Conservation (phyloP, 768 basidiomycete genomes). For the Lentinula guzmanii region DNA sequence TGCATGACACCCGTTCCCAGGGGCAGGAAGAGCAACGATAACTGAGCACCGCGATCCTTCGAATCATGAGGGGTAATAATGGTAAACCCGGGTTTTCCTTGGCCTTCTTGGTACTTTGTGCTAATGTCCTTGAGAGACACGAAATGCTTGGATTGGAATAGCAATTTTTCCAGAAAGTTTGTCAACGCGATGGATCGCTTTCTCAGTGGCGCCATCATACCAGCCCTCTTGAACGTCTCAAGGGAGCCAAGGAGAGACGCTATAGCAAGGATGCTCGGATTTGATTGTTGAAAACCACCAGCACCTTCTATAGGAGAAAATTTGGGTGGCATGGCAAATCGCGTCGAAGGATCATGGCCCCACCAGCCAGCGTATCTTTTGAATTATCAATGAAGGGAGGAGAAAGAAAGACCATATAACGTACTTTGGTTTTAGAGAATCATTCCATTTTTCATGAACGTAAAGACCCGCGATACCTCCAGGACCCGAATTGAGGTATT, state of each 20-base stretch:
- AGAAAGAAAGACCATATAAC: slow-evolving; percentile 15
- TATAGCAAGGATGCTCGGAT: slow-evolving; percentile 77
- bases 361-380: slow-evolving; percentile 92
- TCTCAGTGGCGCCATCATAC: slow-evolving; percentile 66
- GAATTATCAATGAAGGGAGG: slow-evolving; percentile 10
- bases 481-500: slow-evolving; percentile 94
- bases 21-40: slow-evolving; percentile 80
- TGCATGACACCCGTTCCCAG: slow-evolving; percentile 61
- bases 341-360: slow-evolving; percentile 85
- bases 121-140: slow-evolving; percentile 30
- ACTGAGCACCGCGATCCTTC: slow-evolving; percentile 73
- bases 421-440: slow-evolving; percentile 57
- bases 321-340: slow-evolving; percentile 83
- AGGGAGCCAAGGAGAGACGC: slow-evolving; percentile 82
- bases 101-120: slow-evolving; percentile 17
- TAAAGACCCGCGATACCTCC: slow-evolving; percentile 96
- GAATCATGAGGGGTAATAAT: slow-evolving; percentile 81
- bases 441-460: slow-evolving; percentile 79
- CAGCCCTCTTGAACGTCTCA: slow-evolving; percentile 70
- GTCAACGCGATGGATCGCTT: slow-evolving; percentile 71
- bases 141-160: slow-evolving; percentile 61
- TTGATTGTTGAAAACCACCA: slow-evolving; percentile 94
- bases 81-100: slow-evolving; percentile 57
- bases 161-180: slow-evolving; percentile 55
- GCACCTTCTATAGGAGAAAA: slow-evolving; percentile 88